Evolutionary conservation across 1,139 yeast genomes (phyloP).

Genomic region (Lodderomyces metapsilosis): DNA sequence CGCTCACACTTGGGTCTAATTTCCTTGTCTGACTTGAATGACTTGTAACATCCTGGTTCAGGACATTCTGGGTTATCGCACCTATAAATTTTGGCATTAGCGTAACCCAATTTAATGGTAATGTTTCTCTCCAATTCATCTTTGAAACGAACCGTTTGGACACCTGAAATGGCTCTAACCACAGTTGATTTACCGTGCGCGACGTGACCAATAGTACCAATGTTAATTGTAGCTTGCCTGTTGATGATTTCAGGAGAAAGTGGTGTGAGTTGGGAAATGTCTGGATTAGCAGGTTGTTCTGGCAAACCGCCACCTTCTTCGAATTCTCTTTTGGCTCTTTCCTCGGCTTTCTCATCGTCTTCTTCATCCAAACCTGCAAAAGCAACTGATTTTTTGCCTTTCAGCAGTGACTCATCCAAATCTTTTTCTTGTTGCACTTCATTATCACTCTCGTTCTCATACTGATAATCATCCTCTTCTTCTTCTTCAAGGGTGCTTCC

Average conservation of each 20-base stretch:
- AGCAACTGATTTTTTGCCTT: conserved; percentile 73
- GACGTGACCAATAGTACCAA: conserved; percentile 99
- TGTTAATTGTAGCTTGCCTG: conserved; percentile 98
- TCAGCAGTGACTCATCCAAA: conserved; percentile 25
- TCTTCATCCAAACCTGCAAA: conserved; percentile 77
- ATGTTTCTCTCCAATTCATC: conserved; percentile 98
- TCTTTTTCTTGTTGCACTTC: conserved; percentile 43
- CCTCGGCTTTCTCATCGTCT: conserved; percentile 62
- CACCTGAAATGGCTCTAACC: conserved; percentile 98
- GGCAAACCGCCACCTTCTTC: conserved; percentile 99
- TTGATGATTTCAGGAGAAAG: conserved; percentile 92
- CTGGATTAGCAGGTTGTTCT: conserved; percentile 90
- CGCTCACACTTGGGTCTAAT: conserved; percentile 88
- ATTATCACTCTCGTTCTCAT: conserved; percentile 49
- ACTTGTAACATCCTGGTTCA: conserved; percentile 92
- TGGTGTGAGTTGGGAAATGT: conserved; percentile 75
- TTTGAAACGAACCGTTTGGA: conserved; percentile 97
- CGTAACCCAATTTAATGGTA: conserved; percentile 97
- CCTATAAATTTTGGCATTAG: conserved; percentile 96
- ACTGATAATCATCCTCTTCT: conserved; percentile 40
- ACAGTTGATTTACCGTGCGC: conserved; percentile 96
- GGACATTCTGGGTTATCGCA: conserved; percentile 87
- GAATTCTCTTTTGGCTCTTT: conserved; percentile 72
- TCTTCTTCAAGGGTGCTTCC: conserved; percentile 60
- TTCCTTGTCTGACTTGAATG: conserved; percentile 93